phyloP scores from a whole-genome alignment of 1,284 basidiomycete genomes.

The Laetiporus sulphureus region DNA sequence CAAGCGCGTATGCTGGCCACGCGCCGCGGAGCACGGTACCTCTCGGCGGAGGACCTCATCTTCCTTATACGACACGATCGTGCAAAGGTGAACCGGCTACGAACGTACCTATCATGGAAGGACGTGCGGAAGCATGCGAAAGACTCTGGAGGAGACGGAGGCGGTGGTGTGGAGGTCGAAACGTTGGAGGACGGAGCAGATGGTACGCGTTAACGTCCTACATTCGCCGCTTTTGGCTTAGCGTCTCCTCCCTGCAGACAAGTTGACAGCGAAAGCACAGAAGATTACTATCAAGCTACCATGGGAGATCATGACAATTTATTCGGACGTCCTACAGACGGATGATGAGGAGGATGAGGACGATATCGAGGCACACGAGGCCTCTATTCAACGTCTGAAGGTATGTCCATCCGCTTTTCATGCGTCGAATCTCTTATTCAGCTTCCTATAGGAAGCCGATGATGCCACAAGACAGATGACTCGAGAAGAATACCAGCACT shows the following conservation, averaged over 20 bases:
- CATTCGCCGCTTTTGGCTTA: background rate
- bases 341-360: constrained; percentile 96
- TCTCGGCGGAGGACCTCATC: constrained; percentile 92
- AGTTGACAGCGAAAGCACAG: constrained; percentile 78
- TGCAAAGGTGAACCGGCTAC: constrained; percentile 88
- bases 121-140: constrained; percentile 96
- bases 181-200: constrained; percentile 72
- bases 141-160: constrained; percentile 75
- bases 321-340: constrained; percentile 82
- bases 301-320: constrained; percentile 93
- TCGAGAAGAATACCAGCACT: constrained; percentile 94
- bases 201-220: constrained; percentile 33
- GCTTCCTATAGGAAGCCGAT: constrained; percentile 71
- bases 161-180: constrained; percentile 76
- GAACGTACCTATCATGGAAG: constrained; percentile 97
- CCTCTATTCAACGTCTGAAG: constrained; percentile 82
- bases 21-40: constrained; percentile 76
- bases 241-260: constrained; percentile 44
- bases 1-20: constrained; percentile 84
- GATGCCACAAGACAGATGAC: constrained; percentile 96
- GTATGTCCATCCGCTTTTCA: constrained; percentile 29
- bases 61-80: constrained; percentile 95
- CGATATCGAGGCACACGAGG: constrained; percentile 93
- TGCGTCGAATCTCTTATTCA: background rate
- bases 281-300: constrained; percentile 94